Evolutionary conservation across 345 rosid species (phyloP).

Genomic region (Pistacia integerrima): DNA sequence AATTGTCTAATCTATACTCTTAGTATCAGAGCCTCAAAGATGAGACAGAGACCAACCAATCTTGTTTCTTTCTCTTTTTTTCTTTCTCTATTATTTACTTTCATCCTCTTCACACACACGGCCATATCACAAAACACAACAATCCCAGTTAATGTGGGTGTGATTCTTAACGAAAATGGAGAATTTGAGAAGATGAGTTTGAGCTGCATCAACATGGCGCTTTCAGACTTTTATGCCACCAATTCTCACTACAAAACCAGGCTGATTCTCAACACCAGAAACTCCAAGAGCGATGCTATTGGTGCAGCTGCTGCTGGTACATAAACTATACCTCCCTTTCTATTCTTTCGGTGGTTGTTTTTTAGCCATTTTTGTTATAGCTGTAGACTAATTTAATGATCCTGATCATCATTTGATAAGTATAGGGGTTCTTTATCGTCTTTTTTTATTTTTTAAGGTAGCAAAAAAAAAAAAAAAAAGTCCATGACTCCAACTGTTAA

Average conservation of each 20-base stretch:
- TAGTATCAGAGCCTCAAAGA: not conserved
- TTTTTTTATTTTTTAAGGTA: no score
- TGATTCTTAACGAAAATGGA: constrained; percentile 43
- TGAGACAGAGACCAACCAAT: not conserved
- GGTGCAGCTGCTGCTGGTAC: constrained; percentile 66
- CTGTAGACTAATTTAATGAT: no score
- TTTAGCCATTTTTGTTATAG: no score
- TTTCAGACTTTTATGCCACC: constrained; percentile 51
- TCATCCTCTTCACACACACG: not conserved
- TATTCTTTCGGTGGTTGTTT: no score
- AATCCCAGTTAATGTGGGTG: constrained; percentile 46
- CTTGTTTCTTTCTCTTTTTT: not conserved
- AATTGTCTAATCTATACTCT: no score
- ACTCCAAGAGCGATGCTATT: constrained; percentile 45
- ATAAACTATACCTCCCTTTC: not conserved
- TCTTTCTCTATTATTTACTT: not conserved
- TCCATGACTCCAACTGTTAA: constrained; percentile 30
- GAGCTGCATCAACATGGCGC: constrained; percentile 56
- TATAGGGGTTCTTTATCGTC: no score
- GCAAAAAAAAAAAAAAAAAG: no score
- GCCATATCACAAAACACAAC: constrained; percentile 26
- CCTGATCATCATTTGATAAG: no score
- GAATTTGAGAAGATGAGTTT: constrained; percentile 19
- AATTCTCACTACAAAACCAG: constrained; percentile 47
- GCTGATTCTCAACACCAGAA: constrained; percentile 34